Conservation (phyloP, 1,139 yeast species). For the Yamadazyma sp. region DNA sequence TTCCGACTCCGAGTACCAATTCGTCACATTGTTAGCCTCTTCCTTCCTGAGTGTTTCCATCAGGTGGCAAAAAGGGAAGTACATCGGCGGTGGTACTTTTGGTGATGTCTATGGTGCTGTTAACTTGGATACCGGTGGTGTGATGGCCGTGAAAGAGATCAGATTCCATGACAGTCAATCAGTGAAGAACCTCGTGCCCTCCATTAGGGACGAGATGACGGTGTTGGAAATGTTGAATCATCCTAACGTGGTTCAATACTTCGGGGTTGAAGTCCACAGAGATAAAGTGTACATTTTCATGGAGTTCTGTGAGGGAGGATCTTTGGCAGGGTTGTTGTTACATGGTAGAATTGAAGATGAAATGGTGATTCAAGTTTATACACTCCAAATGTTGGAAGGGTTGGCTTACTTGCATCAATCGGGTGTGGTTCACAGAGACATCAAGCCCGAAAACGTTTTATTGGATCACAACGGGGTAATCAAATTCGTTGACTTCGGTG, state of each 20-base stretch:
- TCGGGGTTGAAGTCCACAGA: conserved; percentile 95
- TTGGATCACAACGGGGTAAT: conserved; percentile 91
- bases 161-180: conserved; percentile 87
- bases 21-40: conserved; percentile 81
- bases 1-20: conserved; percentile 83
- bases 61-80: conserved; percentile 96
- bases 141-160: conserved; percentile 95
- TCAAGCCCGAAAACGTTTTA: conserved; percentile 91
- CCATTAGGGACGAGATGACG: conserved; percentile 94
- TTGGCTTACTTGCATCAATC: conserved; percentile 91
- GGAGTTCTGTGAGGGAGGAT: conserved; percentile 98
- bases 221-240: conserved; percentile 92
- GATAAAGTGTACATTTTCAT: conserved; percentile 93
- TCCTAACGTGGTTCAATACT: conserved; percentile 94
- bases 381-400: conserved; percentile 93
- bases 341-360: conserved; percentile 97
- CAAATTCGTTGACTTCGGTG: conserved; percentile 96
- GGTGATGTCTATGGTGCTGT: conserved; percentile 93
- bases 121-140: conserved; percentile 91
- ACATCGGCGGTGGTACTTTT: conserved; percentile 93
- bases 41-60: conserved; percentile 89
- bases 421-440: conserved; percentile 96
- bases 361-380: conserved; percentile 84
- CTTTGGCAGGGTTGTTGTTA: conserved; percentile 71
- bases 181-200: conserved; percentile 80